Evolutionary conservation across 306 rosid genomes (phyloP), one percentile per base, ranked within the genome.

Genomic region (Argentina anserina): DNA sequence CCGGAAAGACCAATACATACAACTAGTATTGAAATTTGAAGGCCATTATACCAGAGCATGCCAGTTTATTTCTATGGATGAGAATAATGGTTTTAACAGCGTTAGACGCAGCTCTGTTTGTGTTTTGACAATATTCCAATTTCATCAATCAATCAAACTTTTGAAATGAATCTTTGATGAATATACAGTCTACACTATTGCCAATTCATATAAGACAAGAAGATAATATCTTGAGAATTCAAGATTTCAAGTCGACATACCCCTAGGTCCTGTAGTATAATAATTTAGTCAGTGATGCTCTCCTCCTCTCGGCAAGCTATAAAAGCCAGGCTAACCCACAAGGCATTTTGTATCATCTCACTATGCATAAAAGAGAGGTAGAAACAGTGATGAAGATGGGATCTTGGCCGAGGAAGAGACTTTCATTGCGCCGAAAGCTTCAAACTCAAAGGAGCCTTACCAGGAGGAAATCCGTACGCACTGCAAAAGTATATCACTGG

Each of bases 391-490:
- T 26, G 65, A 17, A 77, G 18, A 87, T 93, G 97, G 89, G 82
- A 84, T 84, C 81, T 71, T 79, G 80, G 63, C 64, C 80, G 64
- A 86, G 76, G 62, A 88, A 80, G 82, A 90, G 87, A 82, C 67
- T 83, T 42, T 53, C 83, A 56, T 52, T 84, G 50, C 91, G 90
- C 76, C 83, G 89, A 82, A 89, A 87, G 80, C 83, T 87, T 75
- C 91, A 73, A 69, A 82, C 85, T 78, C 84, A 63, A 58, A 84
- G 84, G 73, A 75, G 82, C 41, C 88, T 81, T 62, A 47, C 76
- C 70, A 80, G 65, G 69, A 61, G 83, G 65, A 83, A 84, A 72
- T 76, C 90, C 67, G 90, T 87, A 87, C 60, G 29, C 18, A 46
- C 6, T 63, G 10, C 45, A 36, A 5, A 63, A 34, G 21, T 10